Percentiles rank a stretch among this genome's conserved stretches.
These are phyloP conservation scores for Xanthoconium stramineum DNA, from an alignment of 768 basidiomycete genomes.

Conservation along the genomic window DNA sequence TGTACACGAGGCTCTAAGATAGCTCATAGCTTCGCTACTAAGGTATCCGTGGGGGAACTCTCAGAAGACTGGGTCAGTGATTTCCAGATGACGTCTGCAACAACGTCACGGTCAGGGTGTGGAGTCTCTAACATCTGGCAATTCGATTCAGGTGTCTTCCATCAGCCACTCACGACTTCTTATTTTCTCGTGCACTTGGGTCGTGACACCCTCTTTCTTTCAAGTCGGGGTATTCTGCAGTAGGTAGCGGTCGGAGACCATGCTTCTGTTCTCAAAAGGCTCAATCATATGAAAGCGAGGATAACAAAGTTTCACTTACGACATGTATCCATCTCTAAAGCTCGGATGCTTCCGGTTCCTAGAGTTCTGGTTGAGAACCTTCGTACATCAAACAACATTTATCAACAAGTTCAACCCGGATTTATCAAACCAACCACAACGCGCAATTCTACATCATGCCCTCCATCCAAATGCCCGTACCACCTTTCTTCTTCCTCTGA, in stretches of 20 bases:
- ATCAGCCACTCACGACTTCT: neutral
- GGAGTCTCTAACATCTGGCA: neutral
- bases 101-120: neutral
- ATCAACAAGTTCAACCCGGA: too few relatives aligned
- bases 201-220: neutral
- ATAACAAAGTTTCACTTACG: neutral
- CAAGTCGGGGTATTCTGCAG: neutral
- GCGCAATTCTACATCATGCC: too few relatives aligned
- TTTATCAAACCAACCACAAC: too few relatives aligned
- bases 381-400: too few relatives aligned
- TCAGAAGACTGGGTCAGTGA: neutral
- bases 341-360: too few relatives aligned
- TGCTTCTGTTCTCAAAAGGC: neutral
- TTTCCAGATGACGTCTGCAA: neutral
- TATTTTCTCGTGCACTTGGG: neutral
- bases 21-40: neutral
- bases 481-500: too few relatives aligned
- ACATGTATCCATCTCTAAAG: too few relatives aligned
- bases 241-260: constrained; percentile 3
- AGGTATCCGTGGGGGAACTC: neutral
- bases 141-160: too few relatives aligned
- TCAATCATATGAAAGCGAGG: neutral
- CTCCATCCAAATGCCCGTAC: too few relatives aligned
- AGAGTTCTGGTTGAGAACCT: too few relatives aligned
- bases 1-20: too few relatives aligned